phyloP scores from a whole-genome alignment of 208 protist genomes.

The Phytomonas sp. region DNA sequence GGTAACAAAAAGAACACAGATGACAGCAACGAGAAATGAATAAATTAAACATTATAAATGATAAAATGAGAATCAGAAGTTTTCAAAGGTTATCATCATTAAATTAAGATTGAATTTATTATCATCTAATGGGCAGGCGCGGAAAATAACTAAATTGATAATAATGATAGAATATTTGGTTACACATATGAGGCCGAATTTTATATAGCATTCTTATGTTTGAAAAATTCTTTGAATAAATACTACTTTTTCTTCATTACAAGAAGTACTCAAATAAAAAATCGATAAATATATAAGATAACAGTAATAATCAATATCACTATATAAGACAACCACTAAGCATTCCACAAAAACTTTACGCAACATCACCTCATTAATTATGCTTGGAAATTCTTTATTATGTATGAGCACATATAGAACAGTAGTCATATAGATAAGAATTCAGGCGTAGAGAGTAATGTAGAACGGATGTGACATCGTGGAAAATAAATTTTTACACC shows the following conservation, averaged over 20 bases:
- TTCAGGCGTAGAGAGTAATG: neutral
- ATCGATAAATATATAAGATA: neutral
- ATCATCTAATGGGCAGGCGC: neutral
- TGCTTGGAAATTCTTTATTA: neutral
- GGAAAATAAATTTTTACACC: neutral
- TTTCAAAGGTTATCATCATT: neutral
- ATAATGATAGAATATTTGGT: neutral
- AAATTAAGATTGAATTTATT: too few species aligned
- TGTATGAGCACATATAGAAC: neutral
- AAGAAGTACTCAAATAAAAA: neutral
- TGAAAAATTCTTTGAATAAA: neutral
- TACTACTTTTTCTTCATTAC: neutral
- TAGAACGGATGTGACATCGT: neutral
- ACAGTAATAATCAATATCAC: neutral
- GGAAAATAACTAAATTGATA: neutral
- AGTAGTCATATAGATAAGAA: neutral
- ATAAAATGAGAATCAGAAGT: neutral
- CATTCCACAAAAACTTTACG: neutral
- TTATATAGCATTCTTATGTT: neutral
- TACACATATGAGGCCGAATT: neutral
- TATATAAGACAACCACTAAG: neutral
- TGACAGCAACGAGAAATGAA: neutral
- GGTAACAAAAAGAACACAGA: neutral
- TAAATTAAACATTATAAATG: neutral
- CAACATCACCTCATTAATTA: neutral